Base-by-base conservation (phyloP, 2,329 filamentous ascomycete species). In the Aspergillus vadensis region DNA sequence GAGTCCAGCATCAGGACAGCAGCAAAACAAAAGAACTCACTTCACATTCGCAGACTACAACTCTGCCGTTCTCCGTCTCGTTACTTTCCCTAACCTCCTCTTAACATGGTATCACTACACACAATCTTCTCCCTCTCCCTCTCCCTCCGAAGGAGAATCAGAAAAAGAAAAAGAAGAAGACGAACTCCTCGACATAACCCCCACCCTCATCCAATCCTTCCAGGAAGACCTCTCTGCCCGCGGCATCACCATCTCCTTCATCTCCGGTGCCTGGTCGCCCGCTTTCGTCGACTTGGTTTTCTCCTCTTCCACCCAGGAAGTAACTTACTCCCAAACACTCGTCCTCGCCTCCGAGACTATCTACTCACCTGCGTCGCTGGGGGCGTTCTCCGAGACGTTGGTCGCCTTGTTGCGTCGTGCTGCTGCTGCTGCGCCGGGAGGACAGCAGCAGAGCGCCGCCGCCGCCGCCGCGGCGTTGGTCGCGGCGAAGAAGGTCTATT, bases 11-110 rank as follows among this genome's bases (percentile, higher is more conserved):
- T 55, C 53, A 27, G 30, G 9, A 23, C 51, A 10, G 10, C 43
- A n/a, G 23, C 44, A 57, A 36, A 7, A 59, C 69, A 4, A 67
- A 12, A 73, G 60, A 50, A 68, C 83, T 5, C 78, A 80, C 41
- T 83, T 88, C 65, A 86, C 83, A 1, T 73, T 88, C 10, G 82
- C 83, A 21, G 86, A 89, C 69, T 88, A 87, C 74, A 89, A 89
- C 63, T 78, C 76, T 54, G 77, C 81, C 17, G 86, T 88, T 2
- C 71, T 89, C 36, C 77, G 83, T n/a, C 76, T 87, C 2, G 83
- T 86, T 39, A 88, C 85, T 0, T 69, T 88, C 12, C 85, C 86
- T 3, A 88, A 88, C 69, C 71, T 88, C 1, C 66, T 88, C 19
- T 73, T 88, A 14, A 83, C 83, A 2, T 88, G 82, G 82, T 77